A percentile compares a stretch with the other conserved stretches of the same genome.
phyloP scores from a whole-genome alignment of 2,329 filamentous ascomycete species.

The Monosporascus sp. region DNA sequence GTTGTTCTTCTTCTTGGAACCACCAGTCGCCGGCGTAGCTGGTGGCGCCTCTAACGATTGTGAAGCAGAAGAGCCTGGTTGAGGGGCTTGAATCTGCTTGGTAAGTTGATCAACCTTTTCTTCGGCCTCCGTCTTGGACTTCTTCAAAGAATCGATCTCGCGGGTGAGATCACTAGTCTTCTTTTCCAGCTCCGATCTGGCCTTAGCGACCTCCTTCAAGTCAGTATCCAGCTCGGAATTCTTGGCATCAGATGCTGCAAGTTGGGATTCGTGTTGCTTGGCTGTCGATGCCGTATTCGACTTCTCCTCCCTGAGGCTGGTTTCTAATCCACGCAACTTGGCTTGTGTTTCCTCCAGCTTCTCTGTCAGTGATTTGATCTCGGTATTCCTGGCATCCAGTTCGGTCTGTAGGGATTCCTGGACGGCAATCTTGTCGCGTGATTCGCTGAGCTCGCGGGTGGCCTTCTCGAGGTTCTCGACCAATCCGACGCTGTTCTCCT shows the following conservation, averaged over 20 bases:
- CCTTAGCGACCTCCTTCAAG: conserved; percentile 34
- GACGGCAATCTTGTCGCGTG: conserved; percentile 33
- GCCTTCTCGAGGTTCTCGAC: conserved; percentile 62
- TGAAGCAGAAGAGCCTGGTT: conserved; percentile 11
- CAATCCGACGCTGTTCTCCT: conserved; percentile 65
- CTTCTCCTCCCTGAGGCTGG: conserved; percentile 27
- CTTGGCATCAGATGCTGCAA: conserved; percentile 19
- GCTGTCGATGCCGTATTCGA: conserved; percentile 12
- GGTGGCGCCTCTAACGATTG: conserved; percentile 21
- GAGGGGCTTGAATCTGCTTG: conserved; percentile 26
- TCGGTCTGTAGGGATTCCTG: conserved; percentile 45
- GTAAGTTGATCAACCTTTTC: conserved; percentile 36
- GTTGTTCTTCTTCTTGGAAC: conserved; percentile 71
- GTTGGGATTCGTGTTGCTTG: conserved; percentile 21
- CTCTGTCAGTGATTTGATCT: conserved; percentile 46
- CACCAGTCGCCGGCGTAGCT: conserved; percentile 17
- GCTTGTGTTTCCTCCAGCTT: conserved; percentile 38
- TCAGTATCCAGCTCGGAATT: conserved; percentile 24
- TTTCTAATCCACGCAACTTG: conserved; percentile 40
- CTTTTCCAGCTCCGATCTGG: conserved; percentile 27
- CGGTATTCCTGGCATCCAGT: conserved; percentile 41
- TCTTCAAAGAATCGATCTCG: conserved; percentile 37
- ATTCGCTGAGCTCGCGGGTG: conserved; percentile 55
- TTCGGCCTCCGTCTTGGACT: conserved; percentile 34
- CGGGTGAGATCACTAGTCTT: conserved; percentile 40